Base-by-base conservation (phyloP, 768 basidiomycete genomes). In the Kwoniella europaea region DNA sequence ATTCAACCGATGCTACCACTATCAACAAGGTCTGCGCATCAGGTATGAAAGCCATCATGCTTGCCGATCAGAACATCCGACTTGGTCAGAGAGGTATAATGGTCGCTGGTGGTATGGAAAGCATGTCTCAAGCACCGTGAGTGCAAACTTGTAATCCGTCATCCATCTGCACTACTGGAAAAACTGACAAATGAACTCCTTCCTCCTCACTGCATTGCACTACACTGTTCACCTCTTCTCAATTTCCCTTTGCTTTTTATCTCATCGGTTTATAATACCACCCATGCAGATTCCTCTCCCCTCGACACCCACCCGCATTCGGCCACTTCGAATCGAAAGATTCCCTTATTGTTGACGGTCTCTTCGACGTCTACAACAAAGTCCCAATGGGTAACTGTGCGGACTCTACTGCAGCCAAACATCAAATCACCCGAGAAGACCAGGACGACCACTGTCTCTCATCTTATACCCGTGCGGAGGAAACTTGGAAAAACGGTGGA, bases 11-110 rank as follows among this genome's bases (percentile, higher is more conserved):
- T 85, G 95, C 96, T 22, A 98, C 97, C 46, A 99, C 97, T 60
- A 90, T 99, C 86, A 99, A 99, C 89, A 99, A 99, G 86, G 97
- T 99, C 84, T 99, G 97, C 84, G 97, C 97, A 5, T 94, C 92
- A 65, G 97, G 97, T 71, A 86, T 99, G 88, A 98, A 98, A 85
- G 88, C 95, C 35, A 89, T 98, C 85, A 97, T 94, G 84, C 87
- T 98, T 72, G 97, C 93, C 67, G 88, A 93, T 29, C 97, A 98
- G 86, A 89, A 88, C 78, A 93, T 99, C 79, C 88, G 90, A 83
- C 87, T 90, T 24, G 97, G 97, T 62, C 90, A 96, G 82, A 90
- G 91, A 70, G 89, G 85, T 52, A 88, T 97, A 61, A 91, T 97
- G 76, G 93, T 90, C 27, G 95, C 95, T 67, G 97, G 97, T 76